A percentile compares a stretch with the other conserved stretches of the same genome.
Evolutionary conservation across 176 grass and related monocot genomes (phyloP).

Genomic region (Oropetium thomaeum): DNA sequence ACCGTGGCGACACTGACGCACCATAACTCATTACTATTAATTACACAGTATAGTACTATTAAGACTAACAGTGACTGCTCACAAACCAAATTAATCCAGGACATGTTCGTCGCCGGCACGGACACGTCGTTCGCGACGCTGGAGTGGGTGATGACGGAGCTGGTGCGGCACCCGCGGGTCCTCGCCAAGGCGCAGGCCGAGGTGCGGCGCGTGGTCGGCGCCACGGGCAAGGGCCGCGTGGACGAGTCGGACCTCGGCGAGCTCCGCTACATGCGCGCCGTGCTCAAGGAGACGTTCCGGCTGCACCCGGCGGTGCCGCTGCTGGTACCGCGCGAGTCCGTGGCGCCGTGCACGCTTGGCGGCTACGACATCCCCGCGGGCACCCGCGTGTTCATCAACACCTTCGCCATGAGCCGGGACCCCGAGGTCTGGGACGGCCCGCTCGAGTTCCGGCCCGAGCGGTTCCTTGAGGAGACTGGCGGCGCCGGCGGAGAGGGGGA

Average conservation of each 20-base stretch:
- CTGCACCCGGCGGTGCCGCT: conserved; percentile 41
- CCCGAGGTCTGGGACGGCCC: conserved; percentile 44
- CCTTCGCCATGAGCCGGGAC: conserved; percentile 46
- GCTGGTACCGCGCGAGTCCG: conserved; percentile 36
- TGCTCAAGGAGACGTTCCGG: conserved; percentile 52
- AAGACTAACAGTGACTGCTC: too few species aligned
- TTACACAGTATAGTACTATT: too few species aligned
- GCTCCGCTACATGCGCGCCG: conserved; percentile 42
- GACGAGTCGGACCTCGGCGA: conserved; percentile 32
- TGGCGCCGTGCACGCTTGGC: conserved; percentile 25
- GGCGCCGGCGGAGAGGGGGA: conserved; percentile 13
- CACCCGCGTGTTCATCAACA: conserved; percentile 51
- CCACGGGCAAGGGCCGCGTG: conserved; percentile 21
- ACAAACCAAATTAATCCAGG: background rate
- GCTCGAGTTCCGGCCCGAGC: conserved; percentile 39
- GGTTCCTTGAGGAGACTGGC: too few species aligned
- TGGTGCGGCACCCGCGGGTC: conserved; percentile 28
- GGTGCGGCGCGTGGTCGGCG: conserved; percentile 33
- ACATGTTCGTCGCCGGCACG: conserved; percentile 43
- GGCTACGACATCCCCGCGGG: conserved; percentile 49
- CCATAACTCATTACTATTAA: too few species aligned
- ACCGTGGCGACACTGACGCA: too few species aligned
- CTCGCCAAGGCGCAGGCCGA: conserved; percentile 40
- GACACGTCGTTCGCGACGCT: conserved; percentile 44
- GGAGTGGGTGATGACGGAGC: conserved; percentile 54